Percentiles rank a stretch among this genome's conserved stretches.
Evolutionary conservation across 371 early-diverging fungal species (phyloP).

Genomic region (Mucor circinelloides): DNA sequence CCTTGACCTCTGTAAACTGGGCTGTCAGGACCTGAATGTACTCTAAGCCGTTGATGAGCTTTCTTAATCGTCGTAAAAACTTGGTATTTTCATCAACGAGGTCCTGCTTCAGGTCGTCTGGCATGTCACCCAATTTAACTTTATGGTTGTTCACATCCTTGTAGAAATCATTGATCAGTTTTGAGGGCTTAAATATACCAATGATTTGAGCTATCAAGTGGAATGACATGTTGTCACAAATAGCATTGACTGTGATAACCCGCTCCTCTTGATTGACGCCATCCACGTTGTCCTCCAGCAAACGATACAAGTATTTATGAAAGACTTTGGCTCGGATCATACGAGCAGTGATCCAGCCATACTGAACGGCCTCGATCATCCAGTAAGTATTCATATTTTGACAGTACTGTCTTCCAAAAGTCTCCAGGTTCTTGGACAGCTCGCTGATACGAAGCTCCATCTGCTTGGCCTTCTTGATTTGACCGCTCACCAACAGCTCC

Average conservation of each 20-base stretch:
- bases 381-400: conserved; percentile 1
- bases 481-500: not conserved
- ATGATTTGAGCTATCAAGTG: conserved; percentile 15
- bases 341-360: conserved; percentile 46
- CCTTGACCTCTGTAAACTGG: not conserved
- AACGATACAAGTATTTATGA: conserved; percentile 38
- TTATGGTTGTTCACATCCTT: not conserved
- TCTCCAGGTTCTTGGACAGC: conserved; percentile 5
- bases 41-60: conserved; percentile 8
- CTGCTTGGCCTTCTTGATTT: not conserved
- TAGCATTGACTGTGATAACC: not conserved
- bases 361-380: conserved; percentile 40
- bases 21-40: not conserved
- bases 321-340: conserved; percentile 45
- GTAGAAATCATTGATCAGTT: not conserved
- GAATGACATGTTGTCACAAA: conserved; percentile 14
- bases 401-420: not conserved
- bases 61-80: conserved; percentile 22
- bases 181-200: conserved; percentile 12
- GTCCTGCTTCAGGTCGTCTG: conserved; percentile 3
- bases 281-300: conserved; percentile 8
- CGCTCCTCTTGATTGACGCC: conserved; percentile 22
- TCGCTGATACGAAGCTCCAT: conserved; percentile 4
- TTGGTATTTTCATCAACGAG: conserved; percentile 8
- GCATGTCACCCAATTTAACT: conserved; percentile 3